These are phyloP conservation scores for Dothiorella sarmentorum DNA, from an alignment of 2,329 filamentous ascomycete species.

Conservation along the genomic window DNA sequence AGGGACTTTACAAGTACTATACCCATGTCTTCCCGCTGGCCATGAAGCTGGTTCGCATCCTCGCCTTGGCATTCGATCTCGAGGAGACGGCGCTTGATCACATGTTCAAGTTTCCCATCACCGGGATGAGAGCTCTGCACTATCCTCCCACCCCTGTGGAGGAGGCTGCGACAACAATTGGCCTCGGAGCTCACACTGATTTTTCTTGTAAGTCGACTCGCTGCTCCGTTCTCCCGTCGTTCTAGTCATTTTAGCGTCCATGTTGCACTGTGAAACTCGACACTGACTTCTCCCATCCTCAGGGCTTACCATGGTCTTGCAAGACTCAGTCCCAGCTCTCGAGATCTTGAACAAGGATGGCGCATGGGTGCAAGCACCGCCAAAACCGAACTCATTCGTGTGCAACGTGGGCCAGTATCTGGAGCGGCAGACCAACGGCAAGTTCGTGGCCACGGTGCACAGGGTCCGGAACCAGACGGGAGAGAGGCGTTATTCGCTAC, in stretches of 20 bases:
- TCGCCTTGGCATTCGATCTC: constrained; percentile 30
- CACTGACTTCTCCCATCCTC: constrained; percentile 4
- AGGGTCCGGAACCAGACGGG: constrained; percentile 40
- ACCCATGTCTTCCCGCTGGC: constrained; percentile 29
- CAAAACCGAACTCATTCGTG: constrained; percentile 36
- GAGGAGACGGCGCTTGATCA: constrained; percentile 33
- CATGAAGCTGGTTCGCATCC: constrained; percentile 32
- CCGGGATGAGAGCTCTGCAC: constrained; percentile 29
- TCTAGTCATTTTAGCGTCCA: too few relatives aligned
- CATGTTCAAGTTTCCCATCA: constrained; percentile 32
- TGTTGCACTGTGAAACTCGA: constrained; percentile 29
- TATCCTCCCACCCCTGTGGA: constrained; percentile 20
- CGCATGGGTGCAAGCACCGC: constrained; percentile 39
- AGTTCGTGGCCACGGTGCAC: constrained; percentile 41
- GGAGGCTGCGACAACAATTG: constrained; percentile 18
- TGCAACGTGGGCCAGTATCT: constrained; percentile 43
- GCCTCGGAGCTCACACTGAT: constrained; percentile 24
- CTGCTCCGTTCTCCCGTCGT: background rate
- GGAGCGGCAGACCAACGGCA: constrained; percentile 41
- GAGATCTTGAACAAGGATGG: constrained; percentile 44
- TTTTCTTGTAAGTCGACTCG: constrained; percentile 14
- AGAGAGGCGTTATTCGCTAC: constrained; percentile 39
- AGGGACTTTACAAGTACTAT: constrained; percentile 35
- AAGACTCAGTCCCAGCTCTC: constrained; percentile 22
- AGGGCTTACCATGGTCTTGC: constrained; percentile 20